These are phyloP conservation scores for Handroanthus guayacan DNA, from an alignment of 257 asterid species.

Conservation along the genomic window DNA sequence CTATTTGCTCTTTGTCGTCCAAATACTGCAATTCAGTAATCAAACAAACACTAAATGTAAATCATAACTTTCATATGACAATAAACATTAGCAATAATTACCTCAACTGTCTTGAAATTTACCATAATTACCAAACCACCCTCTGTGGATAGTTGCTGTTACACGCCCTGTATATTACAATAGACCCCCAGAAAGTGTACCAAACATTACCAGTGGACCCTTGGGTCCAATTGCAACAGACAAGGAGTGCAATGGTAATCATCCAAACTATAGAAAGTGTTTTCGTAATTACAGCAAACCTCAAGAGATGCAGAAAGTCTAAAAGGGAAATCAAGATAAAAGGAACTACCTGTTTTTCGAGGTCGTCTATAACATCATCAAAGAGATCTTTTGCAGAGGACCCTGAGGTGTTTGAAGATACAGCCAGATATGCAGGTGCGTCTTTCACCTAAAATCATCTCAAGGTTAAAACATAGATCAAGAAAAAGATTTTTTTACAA, in stretches of 20 bases:
- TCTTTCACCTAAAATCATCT: constrained; percentile 76
- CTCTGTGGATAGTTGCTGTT: too few relatives aligned
- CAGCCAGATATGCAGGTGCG: constrained; percentile 78
- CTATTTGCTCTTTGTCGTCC: constrained; percentile 83
- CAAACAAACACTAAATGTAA: constrained; percentile 10
- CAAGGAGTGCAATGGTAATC: too few relatives aligned
- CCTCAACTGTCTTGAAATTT: too few relatives aligned
- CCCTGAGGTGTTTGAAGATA: constrained; percentile 85
- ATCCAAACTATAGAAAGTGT: too few relatives aligned
- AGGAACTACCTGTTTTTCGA: constrained; percentile 75
- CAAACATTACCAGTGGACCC: too few relatives aligned
- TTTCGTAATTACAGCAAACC: background rate
- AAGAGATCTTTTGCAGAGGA: constrained; percentile 83
- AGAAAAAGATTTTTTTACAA: background rate
- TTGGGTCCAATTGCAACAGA: too few relatives aligned
- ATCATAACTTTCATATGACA: too few relatives aligned
- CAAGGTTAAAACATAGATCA: constrained; percentile 23
- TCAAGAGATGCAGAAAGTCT: background rate
- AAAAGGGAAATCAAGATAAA: background rate
- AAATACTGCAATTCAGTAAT: constrained; percentile 65
- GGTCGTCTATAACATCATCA: constrained; percentile 89
- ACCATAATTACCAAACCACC: too few relatives aligned
- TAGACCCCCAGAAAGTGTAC: too few relatives aligned
- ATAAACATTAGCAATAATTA: too few relatives aligned
- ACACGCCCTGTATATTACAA: too few relatives aligned